Base-by-base conservation (phyloP, 768 basidiomycete species). In the Cystobasidium onofrii region DNA sequence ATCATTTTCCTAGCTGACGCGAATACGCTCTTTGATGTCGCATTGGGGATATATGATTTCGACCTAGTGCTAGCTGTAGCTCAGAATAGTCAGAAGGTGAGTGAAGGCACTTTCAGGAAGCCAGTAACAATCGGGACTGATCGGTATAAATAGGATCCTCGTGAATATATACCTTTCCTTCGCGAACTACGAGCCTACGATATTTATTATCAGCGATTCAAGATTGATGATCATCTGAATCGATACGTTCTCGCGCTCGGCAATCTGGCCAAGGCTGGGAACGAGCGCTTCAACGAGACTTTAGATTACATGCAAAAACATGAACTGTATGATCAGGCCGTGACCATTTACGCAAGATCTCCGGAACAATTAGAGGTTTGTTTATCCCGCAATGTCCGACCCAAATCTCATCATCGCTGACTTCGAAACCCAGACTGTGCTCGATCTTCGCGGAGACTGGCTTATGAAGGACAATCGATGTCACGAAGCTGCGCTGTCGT, bases 31-130 rank as follows among this genome's bases (percentile, higher is more conserved):
- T 98, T 95, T 82, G 88, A 98, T 80, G 90, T 90, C 13, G 96
- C 96, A 0, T 85, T 99, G 36, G 96, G 96, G 23, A 98, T 98
- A 93, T 99, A 99, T 79, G 93, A 99, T 81, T 98, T 98, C 83
- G 88, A 90, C 33, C 84, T 99, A 20, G 95, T 97, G 7, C 83
- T 98, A 27, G 89, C 98, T 88, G 87, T 99, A 50, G 94, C 96
- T 0, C 96, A 98, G 80, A 89, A 96, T 78, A 90, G 95, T 60
- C 94, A 98, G 80, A 96, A 95, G 86, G 94, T 92, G 41, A 25
- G 80, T 76, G 0, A 6, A 29, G 10, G 27, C 18, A 43, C 18
- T 18, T n/a, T n/a, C n/a, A n/a, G n/a, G 41, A 18, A 50, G 4
- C 9, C 46, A 9, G 46, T n/a, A 17, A 17, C 20, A 7, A 4